phyloP scores from a whole-genome alignment of 306 rosid genomes.

The Castanea crenata region DNA sequence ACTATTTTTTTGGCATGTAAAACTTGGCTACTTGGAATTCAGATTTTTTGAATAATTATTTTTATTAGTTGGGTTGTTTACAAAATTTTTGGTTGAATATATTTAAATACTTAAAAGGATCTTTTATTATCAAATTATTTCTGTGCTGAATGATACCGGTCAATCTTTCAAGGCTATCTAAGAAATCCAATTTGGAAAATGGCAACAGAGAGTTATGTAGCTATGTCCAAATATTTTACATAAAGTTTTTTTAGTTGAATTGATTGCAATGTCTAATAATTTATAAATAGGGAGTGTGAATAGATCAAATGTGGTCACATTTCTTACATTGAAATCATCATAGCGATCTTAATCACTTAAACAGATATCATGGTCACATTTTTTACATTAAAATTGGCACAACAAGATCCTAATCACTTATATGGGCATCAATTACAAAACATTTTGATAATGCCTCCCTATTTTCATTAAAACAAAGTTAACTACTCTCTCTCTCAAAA shows the following conservation, averaged over 20 bases:
- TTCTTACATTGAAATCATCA: no score
- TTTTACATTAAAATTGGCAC: background rate
- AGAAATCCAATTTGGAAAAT: background rate
- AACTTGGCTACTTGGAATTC: background rate
- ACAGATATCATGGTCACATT: background rate
- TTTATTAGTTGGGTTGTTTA: background rate
- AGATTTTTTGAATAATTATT: background rate
- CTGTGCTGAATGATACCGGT: background rate
- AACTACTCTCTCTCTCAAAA: background rate
- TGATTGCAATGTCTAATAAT: background rate
- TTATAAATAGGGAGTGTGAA: no score
- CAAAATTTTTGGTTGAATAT: background rate
- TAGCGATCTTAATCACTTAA: no score
- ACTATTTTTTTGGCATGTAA: slow-evolving; percentile 2
- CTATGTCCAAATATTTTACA: background rate
- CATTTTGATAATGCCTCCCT: background rate
- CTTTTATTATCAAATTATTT: background rate
- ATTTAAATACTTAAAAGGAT: background rate
- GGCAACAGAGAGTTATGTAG: background rate
- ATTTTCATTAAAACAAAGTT: background rate
- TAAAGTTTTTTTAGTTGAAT: background rate
- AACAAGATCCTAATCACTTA: background rate
- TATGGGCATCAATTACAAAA: background rate
- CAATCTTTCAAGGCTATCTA: background rate
- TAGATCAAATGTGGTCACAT: no score